phyloP scores from a whole-genome alignment of 495 filamentous ascomycete genomes.

The Clohesyomyces aquaticus region DNA sequence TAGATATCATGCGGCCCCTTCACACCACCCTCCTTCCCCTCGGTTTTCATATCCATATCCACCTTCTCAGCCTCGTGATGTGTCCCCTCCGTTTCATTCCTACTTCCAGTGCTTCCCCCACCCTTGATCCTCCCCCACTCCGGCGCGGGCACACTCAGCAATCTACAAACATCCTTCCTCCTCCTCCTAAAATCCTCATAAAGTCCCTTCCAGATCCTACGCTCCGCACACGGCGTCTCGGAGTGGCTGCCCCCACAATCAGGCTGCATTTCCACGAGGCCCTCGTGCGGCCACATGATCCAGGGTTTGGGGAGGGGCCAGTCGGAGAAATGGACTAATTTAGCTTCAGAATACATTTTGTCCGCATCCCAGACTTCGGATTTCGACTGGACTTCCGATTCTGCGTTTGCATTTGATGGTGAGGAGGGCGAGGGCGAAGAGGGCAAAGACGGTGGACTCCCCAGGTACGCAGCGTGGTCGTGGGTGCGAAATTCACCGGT shows the following conservation, averaged over 20 bases:
- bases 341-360: slow-evolving; percentile 65
- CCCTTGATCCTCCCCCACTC: slow-evolving; percentile 40
- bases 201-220: slow-evolving; percentile 70
- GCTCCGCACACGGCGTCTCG: slow-evolving; percentile 61
- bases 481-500: slow-evolving; percentile 69
- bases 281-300: slow-evolving; percentile 62
- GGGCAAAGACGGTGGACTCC: too few species aligned
- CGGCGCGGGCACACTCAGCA: slow-evolving; percentile 46
- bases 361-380: slow-evolving; percentile 72
- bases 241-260: slow-evolving; percentile 58
- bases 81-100: slow-evolving; percentile 30
- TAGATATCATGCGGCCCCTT: too few species aligned
- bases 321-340: slow-evolving; percentile 80
- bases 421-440: too few species aligned
- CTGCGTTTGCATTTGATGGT: too few species aligned
- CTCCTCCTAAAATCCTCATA: slow-evolving; percentile 69
- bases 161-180: slow-evolving; percentile 55
- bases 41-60: slow-evolving; percentile 8
- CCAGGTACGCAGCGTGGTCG: slow-evolving; percentile 65
- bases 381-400: too few species aligned
- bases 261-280: slow-evolving; percentile 62
- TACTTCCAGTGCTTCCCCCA: background rate
- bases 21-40: background rate
- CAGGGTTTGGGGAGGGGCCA: slow-evolving; percentile 83
- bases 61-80: slow-evolving; percentile 22